These are phyloP conservation scores for Spinacia oleracea DNA, from an alignment of 179 eudicot species.

Conservation along the genomic window DNA sequence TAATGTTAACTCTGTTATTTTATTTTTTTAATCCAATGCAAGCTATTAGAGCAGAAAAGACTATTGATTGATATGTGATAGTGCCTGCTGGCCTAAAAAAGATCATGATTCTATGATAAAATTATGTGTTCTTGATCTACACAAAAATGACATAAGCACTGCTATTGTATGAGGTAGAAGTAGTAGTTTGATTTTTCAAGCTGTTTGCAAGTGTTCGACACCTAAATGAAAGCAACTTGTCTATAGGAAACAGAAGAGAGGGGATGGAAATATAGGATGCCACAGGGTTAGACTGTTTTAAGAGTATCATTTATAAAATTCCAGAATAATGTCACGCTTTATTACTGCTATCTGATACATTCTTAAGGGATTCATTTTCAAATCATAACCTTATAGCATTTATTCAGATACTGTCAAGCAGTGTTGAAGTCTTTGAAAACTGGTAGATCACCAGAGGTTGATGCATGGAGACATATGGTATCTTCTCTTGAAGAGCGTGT, in stretches of 20 bases:
- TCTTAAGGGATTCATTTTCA: background rate
- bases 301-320: background rate
- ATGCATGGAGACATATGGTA: conserved; percentile 50
- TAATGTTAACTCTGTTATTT: background rate
- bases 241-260: background rate
- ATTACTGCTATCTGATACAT: background rate
- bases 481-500: conserved; percentile 80
- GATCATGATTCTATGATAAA: background rate
- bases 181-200: too few species aligned
- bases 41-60: background rate
- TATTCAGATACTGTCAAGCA: conserved; percentile 76
- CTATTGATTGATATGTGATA: background rate
- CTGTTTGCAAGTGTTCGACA: background rate
- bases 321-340: background rate
- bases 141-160: too few species aligned
- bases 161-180: too few species aligned
- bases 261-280: background rate
- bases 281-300: background rate
- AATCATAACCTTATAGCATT: conserved; percentile 4
- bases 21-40: background rate
- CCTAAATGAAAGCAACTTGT: background rate
- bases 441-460: conserved; percentile 68
- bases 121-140: background rate
- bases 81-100: background rate
- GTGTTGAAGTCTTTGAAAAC: conserved; percentile 59